Percentiles rank a stretch among this genome's conserved stretches.
Conservation (phyloP, 805 yeast species). For the Saccharomyces mikatae region DNA sequence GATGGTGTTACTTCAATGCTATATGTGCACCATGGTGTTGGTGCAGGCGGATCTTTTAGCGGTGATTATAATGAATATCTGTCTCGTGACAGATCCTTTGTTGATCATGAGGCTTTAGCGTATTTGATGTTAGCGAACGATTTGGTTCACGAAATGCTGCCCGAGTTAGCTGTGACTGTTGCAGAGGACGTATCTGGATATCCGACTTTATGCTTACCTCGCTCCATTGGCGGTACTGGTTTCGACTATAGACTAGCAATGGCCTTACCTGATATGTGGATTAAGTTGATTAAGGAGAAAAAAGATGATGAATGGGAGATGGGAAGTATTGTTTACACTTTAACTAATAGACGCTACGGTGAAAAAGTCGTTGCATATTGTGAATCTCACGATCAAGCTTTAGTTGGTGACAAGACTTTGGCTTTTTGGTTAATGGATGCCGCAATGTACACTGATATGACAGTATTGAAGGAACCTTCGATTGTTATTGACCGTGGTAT, state of each 20-base stretch:
- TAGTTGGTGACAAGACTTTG: constrained; percentile 92
- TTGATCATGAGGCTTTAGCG: constrained; percentile 79
- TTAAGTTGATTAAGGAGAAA: constrained; percentile 77
- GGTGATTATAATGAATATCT: constrained; percentile 92
- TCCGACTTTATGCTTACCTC: constrained; percentile 84
- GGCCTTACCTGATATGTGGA: constrained; percentile 99
- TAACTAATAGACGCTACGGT: constrained; percentile 79
- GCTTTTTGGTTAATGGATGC: constrained; percentile 99
- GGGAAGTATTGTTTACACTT: constrained; percentile 67
- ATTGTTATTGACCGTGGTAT: constrained; percentile 83
- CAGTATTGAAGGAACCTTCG: constrained; percentile 60
- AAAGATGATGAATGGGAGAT: constrained; percentile 88
- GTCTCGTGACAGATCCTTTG: constrained; percentile 54
- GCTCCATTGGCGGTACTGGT: constrained; percentile 77
- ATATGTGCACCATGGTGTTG: constrained; percentile 86
- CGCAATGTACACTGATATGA: constrained; percentile 96
- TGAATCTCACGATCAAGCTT: constrained; percentile 95
- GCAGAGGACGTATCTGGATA: constrained; percentile 98
- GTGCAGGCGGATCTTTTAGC: constrained; percentile 71
- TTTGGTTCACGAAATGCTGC: constrained; percentile 49
- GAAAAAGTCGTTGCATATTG: constrained; percentile 88
- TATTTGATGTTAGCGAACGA: constrained; percentile 89
- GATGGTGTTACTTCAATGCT: constrained; percentile 96
- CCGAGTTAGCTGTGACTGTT: constrained; percentile 56
- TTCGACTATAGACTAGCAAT: constrained; percentile 89